Evolutionary conservation across 2,329 filamentous ascomycete species (phyloP).

Genomic region (Pestalotiopsis sp.): DNA sequence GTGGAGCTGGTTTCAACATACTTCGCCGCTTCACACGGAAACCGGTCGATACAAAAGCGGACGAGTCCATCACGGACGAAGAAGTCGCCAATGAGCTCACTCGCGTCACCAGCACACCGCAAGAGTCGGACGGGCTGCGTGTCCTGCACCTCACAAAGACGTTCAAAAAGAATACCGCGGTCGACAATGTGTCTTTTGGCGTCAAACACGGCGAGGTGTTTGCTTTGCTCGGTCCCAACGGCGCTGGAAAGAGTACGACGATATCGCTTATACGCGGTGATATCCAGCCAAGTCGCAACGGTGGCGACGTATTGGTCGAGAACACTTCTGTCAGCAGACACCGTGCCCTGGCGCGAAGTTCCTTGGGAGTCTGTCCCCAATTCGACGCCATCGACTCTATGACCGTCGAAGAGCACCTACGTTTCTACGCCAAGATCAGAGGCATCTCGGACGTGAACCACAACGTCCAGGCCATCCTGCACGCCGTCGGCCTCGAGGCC

Average conservation of each 20-base stretch:
- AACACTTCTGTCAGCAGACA: constrained; percentile 72
- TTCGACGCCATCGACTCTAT: constrained; percentile 87
- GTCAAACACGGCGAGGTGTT: constrained; percentile 82
- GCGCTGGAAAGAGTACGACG: constrained; percentile 87
- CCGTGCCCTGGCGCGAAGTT: constrained; percentile 70
- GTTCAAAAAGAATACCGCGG: constrained; percentile 75
- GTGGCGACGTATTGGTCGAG: constrained; percentile 83
- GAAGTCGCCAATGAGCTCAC: constrained; percentile 67
- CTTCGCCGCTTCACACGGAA: constrained; percentile 36
- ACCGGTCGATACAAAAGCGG: constrained; percentile 25
- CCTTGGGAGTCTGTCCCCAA: constrained; percentile 90
- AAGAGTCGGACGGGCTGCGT: constrained; percentile 66
- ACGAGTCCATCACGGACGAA: constrained; percentile 44
- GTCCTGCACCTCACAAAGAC: constrained; percentile 79
- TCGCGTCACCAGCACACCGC: constrained; percentile 57
- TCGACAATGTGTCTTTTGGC: constrained; percentile 87
- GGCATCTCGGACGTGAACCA: constrained; percentile 75
- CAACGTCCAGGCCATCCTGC: constrained; percentile 78
- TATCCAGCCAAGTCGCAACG: constrained; percentile 67
- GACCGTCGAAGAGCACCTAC: constrained; percentile 84
- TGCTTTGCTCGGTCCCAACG: constrained; percentile 86
- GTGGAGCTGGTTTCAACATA: constrained; percentile 62
- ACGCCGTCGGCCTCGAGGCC: constrained; percentile 73
- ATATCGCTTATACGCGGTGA: constrained; percentile 92
- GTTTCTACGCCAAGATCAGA: constrained; percentile 84